Base-by-base conservation (phyloP, 306 rosid species). In the Cucurbita argyrosperma region DNA sequence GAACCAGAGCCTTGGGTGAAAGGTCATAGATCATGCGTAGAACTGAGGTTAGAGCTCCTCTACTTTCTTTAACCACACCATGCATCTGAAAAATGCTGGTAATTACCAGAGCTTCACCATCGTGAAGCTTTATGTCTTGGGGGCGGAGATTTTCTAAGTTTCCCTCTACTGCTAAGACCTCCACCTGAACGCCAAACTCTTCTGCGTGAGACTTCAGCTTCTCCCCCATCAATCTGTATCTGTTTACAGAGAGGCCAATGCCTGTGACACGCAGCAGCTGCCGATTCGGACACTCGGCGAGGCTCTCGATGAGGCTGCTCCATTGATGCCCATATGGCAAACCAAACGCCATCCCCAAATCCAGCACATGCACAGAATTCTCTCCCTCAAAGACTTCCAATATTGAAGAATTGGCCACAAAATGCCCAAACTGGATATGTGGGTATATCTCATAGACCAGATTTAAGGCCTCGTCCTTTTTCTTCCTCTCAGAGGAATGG, bases 321-420 rank as follows among this genome's bases (percentile, higher is more conserved):
- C 98, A 93, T 53, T 89, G 96, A 60, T 84, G 88, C n/a, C 96
- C 96, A 38, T 79, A 89, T 3, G 83, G 82, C 1, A 93, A 79
- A 52, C 94, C 98, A 0, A 86, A 89, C 56, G 83, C 84, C 96
- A 93, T 86, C 1, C 98, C 98, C 0, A 89, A 51, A 82, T 93
- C 98, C 4, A 90, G 84, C 18, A 93, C 92, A 56, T 93, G 98
- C 13, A 93, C 82, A 51, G 76, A 87, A 87, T 85, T 83, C 87
- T 90, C 87, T 81, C 94, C 88, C 92, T 89, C 97, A 89, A 93
- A 89, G 93, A 92, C 98, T 93, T 93, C 98, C 87, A 90, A 76
- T 84, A 93, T 89, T 75, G 81, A 75, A 37, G 82, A 71, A 74
- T 86, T 90, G 70, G 94, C 96, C 50, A 90, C 89, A 77, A 82